Percentiles rank a stretch among this genome's conserved stretches.
Evolutionary conservation across 345 rosid species (phyloP).

Genomic region (Ceriops decandra): DNA sequence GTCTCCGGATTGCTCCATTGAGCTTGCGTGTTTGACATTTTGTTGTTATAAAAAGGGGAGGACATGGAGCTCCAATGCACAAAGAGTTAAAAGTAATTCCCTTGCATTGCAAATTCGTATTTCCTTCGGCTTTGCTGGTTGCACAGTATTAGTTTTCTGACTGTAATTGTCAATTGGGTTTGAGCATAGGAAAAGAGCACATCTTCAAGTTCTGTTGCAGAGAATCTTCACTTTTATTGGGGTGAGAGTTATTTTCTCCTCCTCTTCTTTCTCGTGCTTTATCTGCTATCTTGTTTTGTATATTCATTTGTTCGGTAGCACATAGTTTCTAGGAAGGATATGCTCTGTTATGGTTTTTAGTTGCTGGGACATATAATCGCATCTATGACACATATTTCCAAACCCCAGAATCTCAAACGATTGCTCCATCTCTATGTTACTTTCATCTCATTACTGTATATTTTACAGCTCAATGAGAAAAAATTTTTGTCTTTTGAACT

Average conservation of each 20-base stretch:
- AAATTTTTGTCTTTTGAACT: background rate
- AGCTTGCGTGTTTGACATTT: background rate
- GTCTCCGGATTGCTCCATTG: background rate
- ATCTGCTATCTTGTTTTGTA: too few species aligned
- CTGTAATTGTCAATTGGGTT: background rate
- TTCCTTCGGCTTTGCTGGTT: background rate
- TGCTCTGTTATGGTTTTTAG: too few species aligned
- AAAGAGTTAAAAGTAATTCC: background rate
- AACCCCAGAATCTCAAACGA: background rate
- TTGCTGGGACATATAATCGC: too few species aligned
- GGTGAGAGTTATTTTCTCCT: background rate
- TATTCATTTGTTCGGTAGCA: too few species aligned
- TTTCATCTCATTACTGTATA: background rate
- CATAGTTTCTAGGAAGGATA: too few species aligned
- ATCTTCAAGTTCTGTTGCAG: background rate
- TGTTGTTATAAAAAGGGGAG: background rate
- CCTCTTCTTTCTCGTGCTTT: background rate
- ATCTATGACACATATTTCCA: background rate
- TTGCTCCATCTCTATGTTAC: background rate
- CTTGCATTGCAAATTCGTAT: background rate
- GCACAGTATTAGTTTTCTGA: background rate
- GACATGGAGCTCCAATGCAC: background rate
- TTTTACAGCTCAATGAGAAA: background rate
- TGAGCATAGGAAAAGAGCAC: background rate
- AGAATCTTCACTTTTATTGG: background rate